Evolutionary conservation across 192 early-diverging fungal genomes (phyloP).

Genomic region (Backusella psychrophila): DNA sequence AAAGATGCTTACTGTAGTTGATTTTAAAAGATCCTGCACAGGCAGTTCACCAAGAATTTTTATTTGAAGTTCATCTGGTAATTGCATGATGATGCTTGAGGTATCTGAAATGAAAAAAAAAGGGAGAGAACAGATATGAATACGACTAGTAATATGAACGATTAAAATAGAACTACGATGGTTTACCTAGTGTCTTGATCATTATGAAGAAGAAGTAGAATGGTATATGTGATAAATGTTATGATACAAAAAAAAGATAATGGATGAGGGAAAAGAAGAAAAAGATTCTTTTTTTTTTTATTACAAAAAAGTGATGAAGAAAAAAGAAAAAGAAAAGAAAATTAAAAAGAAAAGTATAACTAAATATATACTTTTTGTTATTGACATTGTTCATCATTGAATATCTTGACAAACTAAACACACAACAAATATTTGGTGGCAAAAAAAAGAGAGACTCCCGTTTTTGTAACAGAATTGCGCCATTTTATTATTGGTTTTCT

Average conservation of each 20-base stretch:
- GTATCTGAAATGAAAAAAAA: background rate
- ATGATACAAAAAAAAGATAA: background rate
- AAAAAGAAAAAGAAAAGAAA: constrained; percentile 1
- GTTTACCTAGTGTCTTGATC: background rate
- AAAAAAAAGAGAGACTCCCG: background rate
- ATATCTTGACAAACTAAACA: constrained; percentile 11
- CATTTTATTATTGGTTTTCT: constrained; percentile 38
- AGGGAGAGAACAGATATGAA: background rate
- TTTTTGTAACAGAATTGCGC: background rate
- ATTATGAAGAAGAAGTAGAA: background rate
- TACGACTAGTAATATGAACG: too few relatives aligned
- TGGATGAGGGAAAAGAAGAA: background rate
- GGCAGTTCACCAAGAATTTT: constrained; percentile 21
- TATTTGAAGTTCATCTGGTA: constrained; percentile 33
- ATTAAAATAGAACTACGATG: background rate
- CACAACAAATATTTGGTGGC: background rate
- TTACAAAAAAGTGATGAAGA: background rate
- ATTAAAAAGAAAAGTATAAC: background rate
- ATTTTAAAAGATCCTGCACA: constrained; percentile 29
- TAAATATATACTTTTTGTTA: constrained; percentile 1
- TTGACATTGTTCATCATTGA: constrained; percentile 11
- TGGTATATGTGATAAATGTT: background rate
- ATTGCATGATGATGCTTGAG: constrained; percentile 1
- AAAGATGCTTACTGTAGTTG: constrained; percentile 21
- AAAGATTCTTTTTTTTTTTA: background rate